These are phyloP conservation scores for Crucihimalaya himalaica DNA, from an alignment of 345 rosid genomes.

Conservation along the genomic window DNA sequence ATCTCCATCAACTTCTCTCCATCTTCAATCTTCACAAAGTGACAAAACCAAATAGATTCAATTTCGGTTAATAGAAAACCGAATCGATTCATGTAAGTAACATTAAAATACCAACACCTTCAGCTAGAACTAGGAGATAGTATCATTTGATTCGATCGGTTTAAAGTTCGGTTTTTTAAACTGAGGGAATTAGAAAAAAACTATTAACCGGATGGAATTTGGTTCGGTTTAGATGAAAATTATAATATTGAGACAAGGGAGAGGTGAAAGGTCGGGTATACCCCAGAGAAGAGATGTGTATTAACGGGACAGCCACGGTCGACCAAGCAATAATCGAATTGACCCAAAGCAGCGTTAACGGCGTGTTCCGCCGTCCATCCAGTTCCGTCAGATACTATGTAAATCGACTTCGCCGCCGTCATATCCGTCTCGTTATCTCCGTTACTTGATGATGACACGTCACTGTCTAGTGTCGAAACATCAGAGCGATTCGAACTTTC, in stretches of 20 bases:
- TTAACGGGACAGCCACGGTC: slow-evolving; percentile 89
- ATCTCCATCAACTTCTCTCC: slow-evolving; percentile 67
- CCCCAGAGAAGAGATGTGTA: slow-evolving; percentile 94
- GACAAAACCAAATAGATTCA: neutral
- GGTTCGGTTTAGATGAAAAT: neutral
- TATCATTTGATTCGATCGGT: slow-evolving; percentile 7
- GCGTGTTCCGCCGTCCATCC: slow-evolving; percentile 96
- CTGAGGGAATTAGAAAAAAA: neutral
- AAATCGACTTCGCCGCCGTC: slow-evolving; percentile 60
- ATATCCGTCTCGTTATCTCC: slow-evolving; percentile 42
- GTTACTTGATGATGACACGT: slow-evolving; percentile 36
- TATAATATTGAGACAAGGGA: neutral
- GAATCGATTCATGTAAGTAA: neutral
- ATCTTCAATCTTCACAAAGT: slow-evolving; percentile 62
- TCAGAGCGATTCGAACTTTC: slow-evolving; percentile 11
- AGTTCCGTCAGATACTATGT: slow-evolving; percentile 91
- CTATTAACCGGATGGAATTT: neutral
- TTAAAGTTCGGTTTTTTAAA: neutral
- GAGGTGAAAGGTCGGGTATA: slow-evolving; percentile 34
- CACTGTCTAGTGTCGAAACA: slow-evolving; percentile 29
- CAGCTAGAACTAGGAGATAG: neutral
- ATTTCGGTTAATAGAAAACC: neutral
- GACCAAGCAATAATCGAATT: slow-evolving; percentile 84
- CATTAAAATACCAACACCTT: neutral
- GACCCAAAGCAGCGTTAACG: slow-evolving; percentile 87